Evolutionary conservation across 169 alveolate species (phyloP).

Genomic region (Eimeria tenella): DNA sequence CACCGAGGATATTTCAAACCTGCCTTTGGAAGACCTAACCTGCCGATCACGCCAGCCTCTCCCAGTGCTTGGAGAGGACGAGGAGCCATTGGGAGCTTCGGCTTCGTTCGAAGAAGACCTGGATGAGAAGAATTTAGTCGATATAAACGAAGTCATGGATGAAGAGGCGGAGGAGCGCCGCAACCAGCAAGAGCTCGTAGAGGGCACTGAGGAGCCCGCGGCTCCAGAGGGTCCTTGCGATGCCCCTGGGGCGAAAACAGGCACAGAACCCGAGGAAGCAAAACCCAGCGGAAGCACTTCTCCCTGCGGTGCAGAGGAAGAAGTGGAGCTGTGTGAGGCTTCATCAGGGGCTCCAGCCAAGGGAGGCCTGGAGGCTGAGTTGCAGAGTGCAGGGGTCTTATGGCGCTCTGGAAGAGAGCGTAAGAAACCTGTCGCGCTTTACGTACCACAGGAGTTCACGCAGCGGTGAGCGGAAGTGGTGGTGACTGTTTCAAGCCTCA

Average conservation of each 20-base stretch:
- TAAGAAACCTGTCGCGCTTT: conserved; percentile 77
- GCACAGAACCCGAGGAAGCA: conserved; percentile 15
- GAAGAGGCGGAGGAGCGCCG: conserved; percentile 81
- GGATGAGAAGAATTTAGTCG: conserved; percentile 83
- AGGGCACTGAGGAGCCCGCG: conserved; percentile 55
- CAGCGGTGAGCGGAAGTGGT: conserved; percentile 59
- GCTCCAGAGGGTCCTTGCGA: conserved; percentile 15
- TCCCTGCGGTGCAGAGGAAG: conserved; percentile 44
- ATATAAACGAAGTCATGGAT: conserved; percentile 85
- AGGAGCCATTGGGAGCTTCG: conserved; percentile 59
- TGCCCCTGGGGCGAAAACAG: background rate
- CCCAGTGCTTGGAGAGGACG: conserved; percentile 67
- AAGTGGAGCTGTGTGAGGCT: conserved; percentile 3
- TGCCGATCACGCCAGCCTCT: conserved; percentile 73
- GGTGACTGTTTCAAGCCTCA: no score
- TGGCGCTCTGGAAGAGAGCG: conserved; percentile 80
- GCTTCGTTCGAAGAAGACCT: conserved; percentile 74
- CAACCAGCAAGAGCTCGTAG: conserved; percentile 56
- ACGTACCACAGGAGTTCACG: conserved; percentile 78
- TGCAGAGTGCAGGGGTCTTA: conserved; percentile 77
- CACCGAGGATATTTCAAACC: conserved; percentile 59
- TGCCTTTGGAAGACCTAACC: conserved; percentile 61
- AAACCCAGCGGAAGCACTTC: conserved; percentile 34
- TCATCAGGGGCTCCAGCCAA: background rate
- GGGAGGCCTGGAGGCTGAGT: conserved; percentile 76